Evolutionary conservation across 2,329 filamentous ascomycete species (phyloP), one percentile per base, ranked within the genome.

Genomic region (Coniochaeta ligniaria): DNA sequence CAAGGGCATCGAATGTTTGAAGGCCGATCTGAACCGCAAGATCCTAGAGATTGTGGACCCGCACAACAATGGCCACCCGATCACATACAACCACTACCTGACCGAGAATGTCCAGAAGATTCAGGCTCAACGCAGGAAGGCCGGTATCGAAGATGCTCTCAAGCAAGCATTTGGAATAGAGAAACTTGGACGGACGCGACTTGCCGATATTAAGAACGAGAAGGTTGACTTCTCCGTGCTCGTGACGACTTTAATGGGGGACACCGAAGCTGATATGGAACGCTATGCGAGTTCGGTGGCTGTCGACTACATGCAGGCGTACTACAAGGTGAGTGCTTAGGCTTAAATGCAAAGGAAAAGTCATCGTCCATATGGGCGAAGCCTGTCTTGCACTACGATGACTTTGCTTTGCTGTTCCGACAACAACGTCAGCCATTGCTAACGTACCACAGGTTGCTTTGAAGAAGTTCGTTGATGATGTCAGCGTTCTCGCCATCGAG

Each of bases 271-370:
- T 1, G 69, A 77, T 60, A 75, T 76, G 72, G 69, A 73, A 45
- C 60, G 60, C 1, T 72, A 69, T 61, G 75, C 75, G 4, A 74
- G 73, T 20, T 73, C 69, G 0, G 70, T 75, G 58, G 74, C 73
- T 11, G 60, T 74, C 7, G 72, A 78, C 60, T 73, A 70, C 56
- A 75, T 78, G 72, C 65, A 76, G 57, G 75, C 77, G 1, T 80
- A 78, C 63, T 80, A 80, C 67, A 75, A 78, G 71, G 77, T 77
- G 59, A 62, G 61, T 38, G 28, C 28, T 31, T 14, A 8, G 47
- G 57, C 24, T 43, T 43, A 16, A 20, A 20, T 3, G 35, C 35
- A 3, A 9, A 36, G 35, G 12, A 36, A 3, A 36, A 3, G 8
- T 14, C 35, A 36, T 36, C 35, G 35, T 36, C 35, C 35, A 36